These are phyloP conservation scores for Terfezia claveryi DNA, from an alignment of 495 filamentous ascomycete species.

Conservation along the genomic window DNA sequence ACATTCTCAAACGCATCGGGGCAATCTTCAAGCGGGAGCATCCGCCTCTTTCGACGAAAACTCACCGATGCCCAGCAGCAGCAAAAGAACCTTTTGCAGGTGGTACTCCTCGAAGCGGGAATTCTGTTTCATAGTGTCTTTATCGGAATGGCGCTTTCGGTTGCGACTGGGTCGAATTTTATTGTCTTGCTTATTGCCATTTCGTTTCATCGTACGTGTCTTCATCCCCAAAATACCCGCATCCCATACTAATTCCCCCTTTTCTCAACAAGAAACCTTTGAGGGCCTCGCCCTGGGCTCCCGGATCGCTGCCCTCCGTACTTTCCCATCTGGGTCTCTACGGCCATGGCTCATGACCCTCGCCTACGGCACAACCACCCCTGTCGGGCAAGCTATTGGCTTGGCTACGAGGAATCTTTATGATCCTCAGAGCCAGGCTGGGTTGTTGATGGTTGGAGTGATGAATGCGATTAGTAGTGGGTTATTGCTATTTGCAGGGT, in stretches of 20 bases:
- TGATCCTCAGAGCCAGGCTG: conserved; percentile 40
- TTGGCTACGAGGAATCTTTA: conserved; percentile 35
- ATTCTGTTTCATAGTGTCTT: neutral
- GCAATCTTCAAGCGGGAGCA: neutral
- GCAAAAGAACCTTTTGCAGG: conserved; percentile 3
- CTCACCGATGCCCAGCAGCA: conserved; percentile 7
- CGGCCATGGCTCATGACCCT: conserved; percentile 40
- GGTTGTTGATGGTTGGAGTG: conserved; percentile 41
- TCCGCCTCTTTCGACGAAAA: neutral
- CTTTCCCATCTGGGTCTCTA: conserved; percentile 10
- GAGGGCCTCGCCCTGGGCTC: conserved; percentile 46
- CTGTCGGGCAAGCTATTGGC: conserved; percentile 39
- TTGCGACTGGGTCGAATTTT: conserved; percentile 39
- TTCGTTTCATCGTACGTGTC: conserved; percentile 29
- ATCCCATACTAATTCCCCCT: neutral
- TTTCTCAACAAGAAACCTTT: conserved; percentile 30
- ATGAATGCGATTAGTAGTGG: conserved; percentile 46
- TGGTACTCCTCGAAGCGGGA: conserved; percentile 13
- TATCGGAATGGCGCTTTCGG: conserved; percentile 41
- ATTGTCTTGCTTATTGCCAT: conserved; percentile 46
- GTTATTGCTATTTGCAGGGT: conserved; percentile 67
- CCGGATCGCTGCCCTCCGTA: conserved; percentile 35
- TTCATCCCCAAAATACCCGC: neutral
- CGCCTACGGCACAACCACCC: conserved; percentile 36
- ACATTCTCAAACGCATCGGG: neutral